phyloP scores from a whole-genome alignment of 371 early-diverging fungal genomes.

The Chytridium lagenaria region DNA sequence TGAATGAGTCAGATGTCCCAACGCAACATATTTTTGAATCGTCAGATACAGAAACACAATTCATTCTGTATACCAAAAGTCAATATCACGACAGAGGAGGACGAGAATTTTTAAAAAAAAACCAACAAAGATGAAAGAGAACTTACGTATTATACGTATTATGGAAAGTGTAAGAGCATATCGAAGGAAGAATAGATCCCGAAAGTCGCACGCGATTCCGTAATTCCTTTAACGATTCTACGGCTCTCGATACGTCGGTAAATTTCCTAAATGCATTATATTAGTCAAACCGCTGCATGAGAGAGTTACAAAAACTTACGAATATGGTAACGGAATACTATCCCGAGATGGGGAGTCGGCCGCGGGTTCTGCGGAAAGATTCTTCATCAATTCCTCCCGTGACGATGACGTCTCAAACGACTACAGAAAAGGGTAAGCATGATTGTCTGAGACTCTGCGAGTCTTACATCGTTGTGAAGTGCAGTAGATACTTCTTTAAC shows the following conservation, averaged over 20 bases:
- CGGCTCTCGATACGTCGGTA: constrained; percentile 67
- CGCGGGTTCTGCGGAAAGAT: constrained; percentile 54
- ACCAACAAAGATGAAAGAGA: not conserved
- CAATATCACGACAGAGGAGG: constrained; percentile 17
- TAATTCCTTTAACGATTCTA: constrained; percentile 83
- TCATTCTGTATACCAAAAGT: constrained; percentile 56
- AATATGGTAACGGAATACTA: constrained; percentile 73
- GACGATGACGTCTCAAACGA: constrained; percentile 27
- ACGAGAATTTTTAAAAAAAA: constrained; percentile 1
- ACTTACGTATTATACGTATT: constrained; percentile 86
- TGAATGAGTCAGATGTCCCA: constrained; percentile 89
- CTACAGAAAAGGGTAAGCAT: not conserved
- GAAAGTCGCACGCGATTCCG: constrained; percentile 79
- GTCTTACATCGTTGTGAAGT: constrained; percentile 51
- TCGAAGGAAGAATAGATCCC: constrained; percentile 84
- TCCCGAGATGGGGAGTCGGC: constrained; percentile 61
- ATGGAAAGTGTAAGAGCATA: constrained; percentile 98
- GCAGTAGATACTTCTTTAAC: constrained; percentile 59
- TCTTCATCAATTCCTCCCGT: constrained; percentile 37
- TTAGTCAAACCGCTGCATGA: not conserved
- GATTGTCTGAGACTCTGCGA: not conserved
- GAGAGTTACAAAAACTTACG: constrained; percentile 66
- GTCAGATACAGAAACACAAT: constrained; percentile 76
- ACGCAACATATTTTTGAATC: constrained; percentile 77
- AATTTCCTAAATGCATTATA: constrained; percentile 57